A percentile compares a stretch with the other conserved stretches of the same genome.
Evolutionary conservation across 2,329 filamentous ascomycete species (phyloP).

Genomic region (Aplosporella prunicola): DNA sequence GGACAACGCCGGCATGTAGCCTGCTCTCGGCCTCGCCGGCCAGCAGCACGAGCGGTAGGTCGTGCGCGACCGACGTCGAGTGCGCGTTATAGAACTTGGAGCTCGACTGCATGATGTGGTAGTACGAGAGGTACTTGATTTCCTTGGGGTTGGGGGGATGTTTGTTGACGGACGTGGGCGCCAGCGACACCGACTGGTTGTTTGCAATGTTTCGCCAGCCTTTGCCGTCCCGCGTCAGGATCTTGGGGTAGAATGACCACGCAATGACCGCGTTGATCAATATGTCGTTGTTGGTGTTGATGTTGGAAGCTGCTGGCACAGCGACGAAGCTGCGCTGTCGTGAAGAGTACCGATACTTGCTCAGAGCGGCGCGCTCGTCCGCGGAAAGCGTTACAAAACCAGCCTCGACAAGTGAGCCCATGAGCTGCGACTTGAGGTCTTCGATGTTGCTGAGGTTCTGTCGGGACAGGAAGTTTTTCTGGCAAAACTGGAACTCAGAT

Average conservation of each 20-base stretch:
- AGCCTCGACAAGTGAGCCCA: slow-evolving; percentile 76
- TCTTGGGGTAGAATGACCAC: slow-evolving; percentile 92
- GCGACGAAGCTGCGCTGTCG: slow-evolving; percentile 69
- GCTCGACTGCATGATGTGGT: slow-evolving; percentile 76
- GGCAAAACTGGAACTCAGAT: slow-evolving; percentile 83
- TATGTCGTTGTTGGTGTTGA: slow-evolving; percentile 69
- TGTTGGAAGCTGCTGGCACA: slow-evolving; percentile 65
- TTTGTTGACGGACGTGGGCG: slow-evolving; percentile 85
- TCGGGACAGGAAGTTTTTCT: slow-evolving; percentile 86
- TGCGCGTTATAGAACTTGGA: slow-evolving; percentile 77
- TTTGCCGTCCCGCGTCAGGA: slow-evolving; percentile 74
- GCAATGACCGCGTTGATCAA: slow-evolving; percentile 75
- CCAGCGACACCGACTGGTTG: slow-evolving; percentile 80
- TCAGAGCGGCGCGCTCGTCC: slow-evolving; percentile 61
- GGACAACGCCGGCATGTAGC: slow-evolving; percentile 78
- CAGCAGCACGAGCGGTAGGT: slow-evolving; percentile 61
- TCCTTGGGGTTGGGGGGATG: slow-evolving; percentile 31
- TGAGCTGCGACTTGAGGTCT: slow-evolving; percentile 84
- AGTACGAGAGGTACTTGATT: slow-evolving; percentile 82
- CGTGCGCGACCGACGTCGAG: slow-evolving; percentile 56
- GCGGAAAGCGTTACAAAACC: slow-evolving; percentile 68
- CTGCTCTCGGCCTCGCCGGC: slow-evolving; percentile 82
- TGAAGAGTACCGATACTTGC: slow-evolving; percentile 56
- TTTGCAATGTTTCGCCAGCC: slow-evolving; percentile 87
- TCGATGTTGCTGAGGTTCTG: slow-evolving; percentile 88